Evolutionary conservation across 108 stramenopile species (phyloP).

Genomic region (Cyclotella cryptica): DNA sequence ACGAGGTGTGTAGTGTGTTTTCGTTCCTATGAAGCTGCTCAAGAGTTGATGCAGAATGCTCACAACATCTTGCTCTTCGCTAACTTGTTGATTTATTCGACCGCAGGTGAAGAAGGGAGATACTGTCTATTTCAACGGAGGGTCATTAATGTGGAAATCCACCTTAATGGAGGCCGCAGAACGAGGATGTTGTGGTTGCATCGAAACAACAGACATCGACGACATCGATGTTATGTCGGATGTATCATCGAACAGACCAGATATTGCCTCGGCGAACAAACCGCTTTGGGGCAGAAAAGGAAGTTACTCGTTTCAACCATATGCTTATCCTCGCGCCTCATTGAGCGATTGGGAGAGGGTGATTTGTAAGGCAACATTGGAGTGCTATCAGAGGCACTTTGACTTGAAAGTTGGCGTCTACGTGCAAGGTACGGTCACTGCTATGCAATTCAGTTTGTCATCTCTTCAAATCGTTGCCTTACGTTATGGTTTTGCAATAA

Average conservation of each 20-base stretch:
- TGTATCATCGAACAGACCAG: constrained; percentile 7
- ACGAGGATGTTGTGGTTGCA: constrained; percentile 44
- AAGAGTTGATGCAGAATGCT: too few species aligned
- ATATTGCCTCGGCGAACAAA: background rate
- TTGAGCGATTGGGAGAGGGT: constrained; percentile 51
- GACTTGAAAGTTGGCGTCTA: constrained; percentile 68
- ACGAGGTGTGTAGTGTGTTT: constrained; percentile 45
- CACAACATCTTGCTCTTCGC: too few species aligned
- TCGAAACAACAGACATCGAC: constrained; percentile 24
- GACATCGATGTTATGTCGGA: constrained; percentile 7
- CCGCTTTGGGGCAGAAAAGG: constrained; percentile 1
- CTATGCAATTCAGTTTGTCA: background rate
- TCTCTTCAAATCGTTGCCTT: constrained; percentile 1
- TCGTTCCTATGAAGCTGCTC: background rate
- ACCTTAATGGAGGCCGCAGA: constrained; percentile 55
- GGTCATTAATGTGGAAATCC: constrained; percentile 63
- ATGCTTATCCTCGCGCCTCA: constrained; percentile 51
- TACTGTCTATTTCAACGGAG: constrained; percentile 69
- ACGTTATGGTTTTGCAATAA: background rate
- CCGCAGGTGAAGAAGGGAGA: constrained; percentile 54
- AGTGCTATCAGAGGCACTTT: constrained; percentile 60
- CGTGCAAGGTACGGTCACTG: constrained; percentile 55
- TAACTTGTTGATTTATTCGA: background rate
- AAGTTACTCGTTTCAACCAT: constrained; percentile 59
- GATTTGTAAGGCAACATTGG: constrained; percentile 56